Conservation (phyloP, 352 stramenopile species). For the Phytopythium vexans region DNA sequence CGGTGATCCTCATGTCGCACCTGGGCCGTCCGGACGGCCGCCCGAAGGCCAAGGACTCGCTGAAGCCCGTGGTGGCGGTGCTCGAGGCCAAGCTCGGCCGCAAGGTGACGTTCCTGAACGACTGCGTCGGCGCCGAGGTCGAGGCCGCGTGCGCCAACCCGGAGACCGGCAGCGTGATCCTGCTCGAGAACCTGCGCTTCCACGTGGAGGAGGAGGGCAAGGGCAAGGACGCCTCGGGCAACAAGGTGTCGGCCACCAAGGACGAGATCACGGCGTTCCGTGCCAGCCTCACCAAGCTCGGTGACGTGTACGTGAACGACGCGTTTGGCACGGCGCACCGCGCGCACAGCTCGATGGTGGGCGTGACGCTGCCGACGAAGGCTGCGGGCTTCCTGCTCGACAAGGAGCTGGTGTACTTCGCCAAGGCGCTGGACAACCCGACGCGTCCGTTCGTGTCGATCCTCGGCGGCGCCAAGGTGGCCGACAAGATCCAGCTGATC, state of each 20-base stretch:
- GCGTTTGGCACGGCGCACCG: constrained; percentile 99
- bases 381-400: constrained; percentile 97
- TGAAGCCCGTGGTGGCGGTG: constrained; percentile 91
- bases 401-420: constrained; percentile 99
- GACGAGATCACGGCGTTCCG: constrained; percentile 94
- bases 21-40: constrained; percentile 96
- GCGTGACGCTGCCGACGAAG: constrained; percentile 88
- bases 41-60: constrained; percentile 94
- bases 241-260: constrained; percentile 89
- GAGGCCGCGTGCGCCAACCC: constrained; percentile 70
- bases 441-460: constrained; percentile 97
- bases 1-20: constrained; percentile 98
- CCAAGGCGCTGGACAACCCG: constrained; percentile 97
- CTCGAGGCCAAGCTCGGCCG: constrained; percentile 92
- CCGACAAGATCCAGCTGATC: constrained; percentile 99
- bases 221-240: constrained; percentile 71
- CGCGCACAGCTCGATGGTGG: constrained; percentile 98
- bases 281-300: constrained; percentile 88
- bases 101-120: constrained; percentile 92
- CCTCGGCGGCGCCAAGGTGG: constrained; percentile 99
- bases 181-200: constrained; percentile 99
- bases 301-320: constrained; percentile 99
- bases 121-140: constrained; percentile 94
- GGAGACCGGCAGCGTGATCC: constrained; percentile 83
- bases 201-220: constrained; percentile 94